Evolutionary conservation across 257 asterid species (phyloP).

Genomic region (Misopates orontium): DNA sequence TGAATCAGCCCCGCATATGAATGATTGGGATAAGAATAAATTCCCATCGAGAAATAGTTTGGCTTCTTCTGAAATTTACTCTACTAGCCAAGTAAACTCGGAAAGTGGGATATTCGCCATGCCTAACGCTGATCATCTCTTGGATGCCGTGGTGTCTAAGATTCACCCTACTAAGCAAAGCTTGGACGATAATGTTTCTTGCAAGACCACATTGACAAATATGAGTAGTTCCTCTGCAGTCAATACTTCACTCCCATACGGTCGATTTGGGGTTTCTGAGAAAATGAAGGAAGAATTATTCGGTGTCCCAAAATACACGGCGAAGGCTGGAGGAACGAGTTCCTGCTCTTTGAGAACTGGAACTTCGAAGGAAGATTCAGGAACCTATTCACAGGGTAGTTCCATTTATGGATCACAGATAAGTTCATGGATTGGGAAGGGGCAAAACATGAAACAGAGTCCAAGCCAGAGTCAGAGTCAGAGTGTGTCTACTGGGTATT

Average conservation of each 20-base stretch:
- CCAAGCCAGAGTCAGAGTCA: too few relatives aligned
- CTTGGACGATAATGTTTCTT: constrained; percentile 49
- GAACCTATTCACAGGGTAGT: constrained; percentile 47
- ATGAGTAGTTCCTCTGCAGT: constrained; percentile 42
- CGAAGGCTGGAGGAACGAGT: constrained; percentile 39
- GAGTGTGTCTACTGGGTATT: constrained; percentile 52
- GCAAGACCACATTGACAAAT: constrained; percentile 49
- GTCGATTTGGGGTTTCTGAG: constrained; percentile 36
- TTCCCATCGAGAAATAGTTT: constrained; percentile 27
- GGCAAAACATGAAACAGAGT: constrained; percentile 38
- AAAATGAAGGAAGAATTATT: constrained; percentile 47
- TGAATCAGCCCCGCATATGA: constrained; percentile 25
- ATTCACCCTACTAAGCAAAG: constrained; percentile 26
- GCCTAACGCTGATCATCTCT: constrained; percentile 43
- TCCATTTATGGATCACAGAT: constrained; percentile 55
- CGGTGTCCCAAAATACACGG: constrained; percentile 45
- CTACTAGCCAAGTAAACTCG: constrained; percentile 39
- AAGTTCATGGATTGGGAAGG: constrained; percentile 56
- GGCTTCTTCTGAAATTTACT: constrained; percentile 37
- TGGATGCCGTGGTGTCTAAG: constrained; percentile 59
- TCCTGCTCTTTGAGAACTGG: constrained; percentile 40
- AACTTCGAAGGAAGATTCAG: constrained; percentile 40
- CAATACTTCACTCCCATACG: constrained; percentile 38
- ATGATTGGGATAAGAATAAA: constrained; percentile 28
- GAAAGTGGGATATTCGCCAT: constrained; percentile 41